Evolutionary conservation across 176 grass and related monocot species (phyloP).

Genomic region (Thalia dealbata): DNA sequence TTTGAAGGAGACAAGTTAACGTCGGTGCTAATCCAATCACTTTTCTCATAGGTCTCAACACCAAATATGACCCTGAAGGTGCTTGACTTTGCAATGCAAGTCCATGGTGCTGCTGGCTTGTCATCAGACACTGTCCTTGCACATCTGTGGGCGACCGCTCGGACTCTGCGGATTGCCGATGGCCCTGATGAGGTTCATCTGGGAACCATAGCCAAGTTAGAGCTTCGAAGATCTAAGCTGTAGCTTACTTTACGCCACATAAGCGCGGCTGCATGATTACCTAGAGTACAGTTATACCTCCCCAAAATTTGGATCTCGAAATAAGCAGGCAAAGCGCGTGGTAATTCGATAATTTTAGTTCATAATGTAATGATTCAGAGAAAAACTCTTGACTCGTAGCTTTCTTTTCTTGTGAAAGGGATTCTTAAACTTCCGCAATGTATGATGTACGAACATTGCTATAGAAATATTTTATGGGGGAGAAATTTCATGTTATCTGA

Average conservation of each 20-base stretch:
- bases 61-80: constrained; percentile 95
- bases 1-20: not conserved
- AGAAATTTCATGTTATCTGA: too few species aligned
- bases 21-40: not conserved
- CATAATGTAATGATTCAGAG: too few species aligned
- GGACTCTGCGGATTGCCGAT: constrained; percentile 78
- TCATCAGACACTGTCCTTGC: constrained; percentile 63
- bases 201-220: constrained; percentile 77
- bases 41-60: constrained; percentile 57
- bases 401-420: too few species aligned
- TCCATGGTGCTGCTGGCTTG: constrained; percentile 72
- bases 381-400: too few species aligned
- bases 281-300: too few species aligned
- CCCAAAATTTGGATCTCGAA: too few species aligned
- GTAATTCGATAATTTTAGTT: too few species aligned
- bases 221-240: constrained; percentile 49
- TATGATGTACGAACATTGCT: too few species aligned
- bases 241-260: constrained; percentile 6
- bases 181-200: constrained; percentile 93
- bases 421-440: too few species aligned
- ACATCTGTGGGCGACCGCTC: constrained; percentile 70
- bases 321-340: too few species aligned
- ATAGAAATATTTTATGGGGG: too few species aligned
- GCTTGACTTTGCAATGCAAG: constrained; percentile 90
- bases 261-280: not conserved